phyloP scores from a whole-genome alignment of 306 rosid genomes.

The Carpinus fangiana region DNA sequence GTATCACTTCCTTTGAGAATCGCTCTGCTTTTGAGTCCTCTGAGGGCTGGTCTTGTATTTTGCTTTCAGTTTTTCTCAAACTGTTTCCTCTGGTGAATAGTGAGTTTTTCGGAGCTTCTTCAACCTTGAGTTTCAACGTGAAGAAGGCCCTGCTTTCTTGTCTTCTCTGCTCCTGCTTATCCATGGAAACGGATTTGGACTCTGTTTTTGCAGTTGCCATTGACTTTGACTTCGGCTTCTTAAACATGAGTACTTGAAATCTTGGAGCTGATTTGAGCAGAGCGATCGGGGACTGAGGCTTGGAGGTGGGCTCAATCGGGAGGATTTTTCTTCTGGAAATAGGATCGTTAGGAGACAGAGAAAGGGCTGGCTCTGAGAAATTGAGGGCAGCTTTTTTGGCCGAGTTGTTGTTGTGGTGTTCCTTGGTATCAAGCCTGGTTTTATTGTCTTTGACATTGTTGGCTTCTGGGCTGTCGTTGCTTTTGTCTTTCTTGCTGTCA shows the following conservation, averaged over 20 bases:
- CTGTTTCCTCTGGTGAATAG: conserved; percentile 50
- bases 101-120: conserved; percentile 38
- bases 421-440: conserved; percentile 1
- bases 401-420: conserved; percentile 1
- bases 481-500: conserved; percentile 30
- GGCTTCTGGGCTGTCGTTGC: conserved; percentile 9
- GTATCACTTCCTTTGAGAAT: conserved; percentile 63
- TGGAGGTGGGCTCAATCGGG: conserved; percentile 65
- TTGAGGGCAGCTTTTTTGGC: conserved; percentile 1
- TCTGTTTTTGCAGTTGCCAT: conserved; percentile 13
- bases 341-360: conserved; percentile 45
- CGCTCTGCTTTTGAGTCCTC: conserved; percentile 48
- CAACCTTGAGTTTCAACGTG: conserved; percentile 26
- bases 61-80: conserved; percentile 37
- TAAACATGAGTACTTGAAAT: conserved; percentile 60
- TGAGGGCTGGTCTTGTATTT: conserved; percentile 1
- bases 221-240: conserved; percentile 44
- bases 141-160: conserved; percentile 22
- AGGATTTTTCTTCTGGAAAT: conserved; percentile 76
- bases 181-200: not conserved
- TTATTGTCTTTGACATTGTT: conserved; percentile 16
- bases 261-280: conserved; percentile 78
- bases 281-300: conserved; percentile 88
- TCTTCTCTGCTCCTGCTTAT: conserved; percentile 19
- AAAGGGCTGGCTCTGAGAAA: conserved; percentile 26